Conservation (phyloP, 495 filamentous ascomycete genomes). For the Neurospora sp. region DNA sequence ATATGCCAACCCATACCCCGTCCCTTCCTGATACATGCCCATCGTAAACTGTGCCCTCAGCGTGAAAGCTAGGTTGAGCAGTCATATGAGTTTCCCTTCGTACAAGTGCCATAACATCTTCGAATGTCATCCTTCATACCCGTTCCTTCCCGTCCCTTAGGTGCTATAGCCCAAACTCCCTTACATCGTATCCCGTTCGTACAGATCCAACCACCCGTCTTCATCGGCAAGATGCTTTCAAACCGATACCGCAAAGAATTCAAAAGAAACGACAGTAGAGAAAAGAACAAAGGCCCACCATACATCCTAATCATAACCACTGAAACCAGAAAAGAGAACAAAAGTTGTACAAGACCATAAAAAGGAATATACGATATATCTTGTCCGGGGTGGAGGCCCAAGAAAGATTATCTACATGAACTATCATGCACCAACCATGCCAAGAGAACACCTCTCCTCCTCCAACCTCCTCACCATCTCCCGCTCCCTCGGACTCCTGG, state of each 20-base stretch:
- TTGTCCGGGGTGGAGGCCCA: too few relatives aligned
- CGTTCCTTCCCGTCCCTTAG: not conserved
- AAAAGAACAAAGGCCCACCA: not conserved
- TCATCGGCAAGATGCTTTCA: not conserved
- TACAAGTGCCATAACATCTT: not conserved
- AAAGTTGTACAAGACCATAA: not conserved
- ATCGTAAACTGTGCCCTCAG: not conserved
- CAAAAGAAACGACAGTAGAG: not conserved
- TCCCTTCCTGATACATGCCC: not conserved
- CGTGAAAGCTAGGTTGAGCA: not conserved
- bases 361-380: not conserved
- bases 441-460: slow-evolving; percentile 25
- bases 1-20: not conserved
- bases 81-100: not conserved
- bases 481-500: slow-evolving; percentile 42
- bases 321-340: not conserved
- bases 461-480: slow-evolving; percentile 43
- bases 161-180: not conserved
- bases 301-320: not conserved
- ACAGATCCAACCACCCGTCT: not conserved
- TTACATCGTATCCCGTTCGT: not conserved
- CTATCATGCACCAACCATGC: slow-evolving; percentile 15
- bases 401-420: not conserved
- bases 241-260: not conserved
- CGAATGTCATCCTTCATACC: not conserved